A percentile compares a stretch with the other conserved stretches of the same genome.
Conservation (phyloP, 768 basidiomycete species). For the Daedaleopsis nitida region DNA sequence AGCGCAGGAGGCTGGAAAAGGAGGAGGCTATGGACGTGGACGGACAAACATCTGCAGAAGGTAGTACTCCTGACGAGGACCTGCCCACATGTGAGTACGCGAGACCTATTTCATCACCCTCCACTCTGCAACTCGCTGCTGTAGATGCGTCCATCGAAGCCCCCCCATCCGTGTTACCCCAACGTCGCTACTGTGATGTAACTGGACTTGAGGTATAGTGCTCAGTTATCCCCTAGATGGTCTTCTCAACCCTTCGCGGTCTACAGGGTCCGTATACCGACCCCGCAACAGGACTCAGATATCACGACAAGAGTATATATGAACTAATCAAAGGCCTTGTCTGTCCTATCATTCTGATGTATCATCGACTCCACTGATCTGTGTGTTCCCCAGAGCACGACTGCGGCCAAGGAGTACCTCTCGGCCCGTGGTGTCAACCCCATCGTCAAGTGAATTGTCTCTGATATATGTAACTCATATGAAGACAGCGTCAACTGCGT, state of each 20-base stretch:
- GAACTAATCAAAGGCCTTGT: conserved; percentile 79
- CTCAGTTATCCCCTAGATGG: too few relatives aligned
- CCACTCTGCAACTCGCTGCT: not conserved
- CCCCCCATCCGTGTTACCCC: conserved; percentile 78
- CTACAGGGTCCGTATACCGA: conserved; percentile 84
- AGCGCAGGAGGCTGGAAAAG: conserved; percentile 52
- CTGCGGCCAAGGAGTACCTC: conserved; percentile 77
- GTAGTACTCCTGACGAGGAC: conserved; percentile 51
- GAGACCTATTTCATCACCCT: not conserved
- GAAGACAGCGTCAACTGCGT: too few relatives aligned
- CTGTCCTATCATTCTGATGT: not conserved
- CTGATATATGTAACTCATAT: not conserved
- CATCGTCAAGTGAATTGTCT: conserved; percentile 32
- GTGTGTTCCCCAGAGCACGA: conserved; percentile 49
- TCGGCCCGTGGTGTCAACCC: conserved; percentile 50
- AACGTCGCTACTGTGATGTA: conserved; percentile 81
- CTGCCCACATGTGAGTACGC: conserved; percentile 64
- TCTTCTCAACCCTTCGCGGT: too few relatives aligned
- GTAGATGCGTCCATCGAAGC: conserved; percentile 82
- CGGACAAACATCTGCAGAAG: conserved; percentile 33
- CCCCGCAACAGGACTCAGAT: conserved; percentile 76
- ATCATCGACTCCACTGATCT: not conserved
- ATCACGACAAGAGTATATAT: conserved; percentile 87
- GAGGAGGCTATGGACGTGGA: conserved; percentile 65
- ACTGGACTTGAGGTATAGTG: conserved; percentile 72